phyloP scores from a whole-genome alignment of 1,284 basidiomycete species.

The Tylopilus orsonianus region DNA sequence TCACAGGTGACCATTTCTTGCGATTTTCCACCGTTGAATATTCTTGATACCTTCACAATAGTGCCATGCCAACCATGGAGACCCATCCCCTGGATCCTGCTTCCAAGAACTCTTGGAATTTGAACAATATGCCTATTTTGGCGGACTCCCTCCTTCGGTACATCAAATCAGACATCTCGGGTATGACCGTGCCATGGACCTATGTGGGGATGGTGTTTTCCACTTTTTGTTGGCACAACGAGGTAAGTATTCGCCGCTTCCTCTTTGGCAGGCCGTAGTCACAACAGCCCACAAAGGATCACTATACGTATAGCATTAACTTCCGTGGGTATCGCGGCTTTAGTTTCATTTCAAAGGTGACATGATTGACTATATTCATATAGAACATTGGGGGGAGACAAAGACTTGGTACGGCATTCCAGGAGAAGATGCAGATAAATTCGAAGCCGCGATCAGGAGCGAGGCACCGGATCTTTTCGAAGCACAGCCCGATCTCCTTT shows the following conservation, averaged over 20 bases:
- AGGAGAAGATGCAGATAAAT: constrained; percentile 90
- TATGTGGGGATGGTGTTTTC: constrained; percentile 99
- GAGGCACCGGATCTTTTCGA: constrained; percentile 99
- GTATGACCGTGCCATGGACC: constrained; percentile 99
- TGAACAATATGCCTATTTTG: constrained; percentile 95
- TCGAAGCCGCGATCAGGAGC: constrained; percentile 92
- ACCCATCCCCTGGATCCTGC: constrained; percentile 87
- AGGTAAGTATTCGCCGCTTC: constrained; percentile 51
- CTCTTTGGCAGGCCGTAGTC: constrained; percentile 19
- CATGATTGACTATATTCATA: constrained; percentile 25
- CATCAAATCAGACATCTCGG: constrained; percentile 98
- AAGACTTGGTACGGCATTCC: constrained; percentile 99
- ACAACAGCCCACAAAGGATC: constrained; percentile 60
- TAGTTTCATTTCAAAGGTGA: constrained; percentile 16
- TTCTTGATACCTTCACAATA: constrained; percentile 36
- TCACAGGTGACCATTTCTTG: constrained; percentile 14
- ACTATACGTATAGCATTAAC: constrained; percentile 96
- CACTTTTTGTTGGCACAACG: constrained; percentile 99
- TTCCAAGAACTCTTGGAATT: constrained; percentile 93
- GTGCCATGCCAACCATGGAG: constrained; percentile 94
- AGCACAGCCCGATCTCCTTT: constrained; percentile 94
- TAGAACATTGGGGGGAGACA: constrained; percentile 99
- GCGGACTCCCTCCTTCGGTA: constrained; percentile 85
- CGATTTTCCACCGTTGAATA: constrained; percentile 33
- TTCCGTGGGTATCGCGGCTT: constrained; percentile 65